Base-by-base conservation (phyloP, 306 rosid species). In the Vachellia collinsii region DNA sequence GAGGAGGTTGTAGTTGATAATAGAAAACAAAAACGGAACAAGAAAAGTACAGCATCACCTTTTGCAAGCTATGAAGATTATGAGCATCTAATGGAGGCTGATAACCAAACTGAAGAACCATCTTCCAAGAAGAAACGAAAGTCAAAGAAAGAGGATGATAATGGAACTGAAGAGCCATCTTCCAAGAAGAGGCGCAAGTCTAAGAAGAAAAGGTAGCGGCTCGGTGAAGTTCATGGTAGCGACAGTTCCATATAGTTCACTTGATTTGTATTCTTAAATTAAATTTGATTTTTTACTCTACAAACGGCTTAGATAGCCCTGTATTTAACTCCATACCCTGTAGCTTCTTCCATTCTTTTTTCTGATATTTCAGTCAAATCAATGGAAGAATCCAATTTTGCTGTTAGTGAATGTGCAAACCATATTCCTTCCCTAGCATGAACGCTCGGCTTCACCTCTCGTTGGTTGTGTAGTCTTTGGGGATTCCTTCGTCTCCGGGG, bases 31-130 rank as follows among this genome's bases (percentile, higher is more conserved):
- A 88, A 89, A 78, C 77, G 84, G 38, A 93, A 90, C 63, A 37
- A 87, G 25, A 94, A 87, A 85, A 83, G 83, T 13, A 73, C 80
- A 36, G 91, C 73, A 1, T 91, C 98, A 46, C 94, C 97, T 4
- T 91, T 96, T 74, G 98, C 99, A 62, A 93, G 97, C 77, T 62
- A 88, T 14, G 98, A 96, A 78, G 97, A 90, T 12, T 96, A 88
- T 82, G 97, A 93, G 80, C 98, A 96, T 85, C 37, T 96, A 70
- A 25, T 96, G 56, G 88, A 79, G 29, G 88, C 86, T 58, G 83
- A 71, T 9, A 51, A 14, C 74, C 36, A 68, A 13, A 50, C 65
- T 3, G 85, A 70, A 75, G 73, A 90, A 38, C 62, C 81, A 47
- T 46, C 90, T 59, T 20, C 86, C 7, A 59, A 67, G 8, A 86